These are phyloP conservation scores for Gossypium herbaceum DNA, from an alignment of 345 rosid species.

Conservation along the genomic window DNA sequence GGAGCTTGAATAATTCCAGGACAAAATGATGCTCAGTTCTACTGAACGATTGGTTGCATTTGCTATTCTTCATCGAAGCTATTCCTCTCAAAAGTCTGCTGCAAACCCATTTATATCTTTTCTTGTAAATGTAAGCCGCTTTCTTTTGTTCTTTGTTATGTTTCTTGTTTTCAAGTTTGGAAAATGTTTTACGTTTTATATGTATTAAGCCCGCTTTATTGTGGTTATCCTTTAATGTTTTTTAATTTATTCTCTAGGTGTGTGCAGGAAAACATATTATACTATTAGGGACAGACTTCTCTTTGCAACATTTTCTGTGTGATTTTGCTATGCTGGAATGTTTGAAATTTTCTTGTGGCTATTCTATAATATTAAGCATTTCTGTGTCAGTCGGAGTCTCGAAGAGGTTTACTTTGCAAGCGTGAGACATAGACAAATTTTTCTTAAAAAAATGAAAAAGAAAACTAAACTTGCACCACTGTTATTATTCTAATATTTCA, in stretches of 20 bases:
- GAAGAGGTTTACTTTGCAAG: neutral
- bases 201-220: neutral
- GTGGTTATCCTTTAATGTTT: neutral
- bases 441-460: neutral
- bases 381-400: neutral
- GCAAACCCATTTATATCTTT: conserved; percentile 57
- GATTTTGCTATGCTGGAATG: neutral
- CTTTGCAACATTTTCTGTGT: neutral
- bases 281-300: neutral
- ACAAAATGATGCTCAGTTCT: conserved; percentile 38
- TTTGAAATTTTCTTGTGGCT: neutral
- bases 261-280: neutral
- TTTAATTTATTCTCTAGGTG: neutral
- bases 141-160: conserved; percentile 7
- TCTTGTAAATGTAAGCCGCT: conserved; percentile 49
- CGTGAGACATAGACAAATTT: neutral
- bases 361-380: neutral
- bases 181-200: neutral
- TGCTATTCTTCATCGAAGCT: conserved; percentile 57
- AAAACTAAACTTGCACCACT: neutral
- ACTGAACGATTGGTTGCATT: conserved; percentile 74
- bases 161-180: neutral
- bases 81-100: conserved; percentile 51
- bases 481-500: neutral
- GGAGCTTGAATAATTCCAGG: conserved; percentile 41